phyloP scores from a whole-genome alignment of 768 basidiomycete species.

The Leccinellum albellum region DNA sequence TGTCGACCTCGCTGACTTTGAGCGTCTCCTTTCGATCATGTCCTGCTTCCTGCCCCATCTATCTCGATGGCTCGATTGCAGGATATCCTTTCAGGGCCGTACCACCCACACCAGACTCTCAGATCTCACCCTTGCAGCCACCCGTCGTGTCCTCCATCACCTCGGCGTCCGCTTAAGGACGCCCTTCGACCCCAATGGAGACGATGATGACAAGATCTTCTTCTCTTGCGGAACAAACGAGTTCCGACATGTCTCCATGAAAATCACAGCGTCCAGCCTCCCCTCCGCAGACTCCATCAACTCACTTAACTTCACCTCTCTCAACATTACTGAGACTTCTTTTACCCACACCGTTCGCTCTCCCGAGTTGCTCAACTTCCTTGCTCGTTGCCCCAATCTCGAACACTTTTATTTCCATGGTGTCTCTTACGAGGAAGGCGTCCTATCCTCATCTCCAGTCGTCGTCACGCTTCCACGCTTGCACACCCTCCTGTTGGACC shows the following conservation, averaged over 20 bases:
- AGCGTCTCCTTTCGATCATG: slow-evolving; percentile 58
- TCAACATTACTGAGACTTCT: slow-evolving; percentile 53
- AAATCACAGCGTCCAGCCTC: slow-evolving; percentile 46
- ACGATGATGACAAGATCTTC: slow-evolving; percentile 24
- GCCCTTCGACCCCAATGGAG: slow-evolving; percentile 20
- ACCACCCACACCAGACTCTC: slow-evolving; percentile 28
- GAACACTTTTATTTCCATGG: slow-evolving; percentile 57
- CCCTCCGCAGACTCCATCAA: slow-evolving; percentile 43
- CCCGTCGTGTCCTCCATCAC: slow-evolving; percentile 27
- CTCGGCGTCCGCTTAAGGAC: slow-evolving; percentile 22
- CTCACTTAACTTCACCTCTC: slow-evolving; percentile 52
- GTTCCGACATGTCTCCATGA: slow-evolving; percentile 43
- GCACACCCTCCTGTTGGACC: slow-evolving; percentile 52
- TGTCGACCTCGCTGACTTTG: slow-evolving; percentile 43
- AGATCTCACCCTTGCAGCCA: slow-evolving; percentile 18
- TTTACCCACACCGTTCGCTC: slow-evolving; percentile 40
- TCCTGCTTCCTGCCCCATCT: slow-evolving; percentile 57
- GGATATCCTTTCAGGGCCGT: slow-evolving; percentile 37
- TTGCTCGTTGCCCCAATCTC: slow-evolving; percentile 57
- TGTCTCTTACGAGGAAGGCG: slow-evolving; percentile 43
- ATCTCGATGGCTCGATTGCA: slow-evolving; percentile 55
- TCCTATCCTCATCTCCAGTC: slow-evolving; percentile 28
- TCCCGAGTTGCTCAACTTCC: slow-evolving; percentile 53
- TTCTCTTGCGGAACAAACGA: slow-evolving; percentile 33
- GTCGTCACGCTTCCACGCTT: slow-evolving; percentile 56